phyloP scores from a whole-genome alignment of 2,329 filamentous ascomycete genomes.

The Aspergillus sp. region DNA sequence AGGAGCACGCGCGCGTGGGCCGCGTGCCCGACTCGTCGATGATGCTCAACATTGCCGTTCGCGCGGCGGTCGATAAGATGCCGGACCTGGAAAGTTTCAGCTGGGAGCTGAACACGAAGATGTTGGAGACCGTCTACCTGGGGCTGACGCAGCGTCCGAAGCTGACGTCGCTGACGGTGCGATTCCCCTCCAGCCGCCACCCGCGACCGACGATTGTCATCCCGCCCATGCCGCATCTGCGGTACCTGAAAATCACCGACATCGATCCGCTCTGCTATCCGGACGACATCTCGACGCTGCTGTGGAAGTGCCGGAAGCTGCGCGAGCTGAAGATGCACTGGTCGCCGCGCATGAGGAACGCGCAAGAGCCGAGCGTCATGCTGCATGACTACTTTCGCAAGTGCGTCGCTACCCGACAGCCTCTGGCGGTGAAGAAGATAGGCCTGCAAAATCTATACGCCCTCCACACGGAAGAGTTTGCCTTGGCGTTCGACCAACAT shows the following conservation, averaged over 20 bases:
- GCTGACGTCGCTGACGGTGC: conserved; percentile 54
- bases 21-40: conserved; percentile 63
- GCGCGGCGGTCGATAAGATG: conserved; percentile 60
- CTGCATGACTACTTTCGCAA: conserved; percentile 57
- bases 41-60: conserved; percentile 60
- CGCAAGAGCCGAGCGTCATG: conserved; percentile 56
- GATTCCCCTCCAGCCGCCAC: conserved; percentile 55
- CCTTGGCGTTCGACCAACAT: conserved; percentile 41
- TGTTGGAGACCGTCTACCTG: conserved; percentile 57
- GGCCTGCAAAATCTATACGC: conserved; percentile 59
- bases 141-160: conserved; percentile 51
- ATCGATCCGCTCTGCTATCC: conserved; percentile 64
- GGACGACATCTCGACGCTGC: conserved; percentile 58
- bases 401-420: conserved; percentile 47
- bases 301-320: conserved; percentile 54
- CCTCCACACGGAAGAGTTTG: conserved; percentile 48
- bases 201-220: conserved; percentile 57
- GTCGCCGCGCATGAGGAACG: conserved; percentile 59
- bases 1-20: conserved; percentile 57
- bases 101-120: conserved; percentile 62
- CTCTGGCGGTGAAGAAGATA: conserved; percentile 49
- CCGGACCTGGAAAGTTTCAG: conserved; percentile 53
- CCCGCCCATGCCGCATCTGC: conserved; percentile 56
- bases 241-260: conserved; percentile 53
- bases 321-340: conserved; percentile 58